A percentile compares a stretch with the other conserved stretches of the same genome.
phyloP scores from a whole-genome alignment of 345 rosid species.

The Cardiospermum halicacabum region DNA sequence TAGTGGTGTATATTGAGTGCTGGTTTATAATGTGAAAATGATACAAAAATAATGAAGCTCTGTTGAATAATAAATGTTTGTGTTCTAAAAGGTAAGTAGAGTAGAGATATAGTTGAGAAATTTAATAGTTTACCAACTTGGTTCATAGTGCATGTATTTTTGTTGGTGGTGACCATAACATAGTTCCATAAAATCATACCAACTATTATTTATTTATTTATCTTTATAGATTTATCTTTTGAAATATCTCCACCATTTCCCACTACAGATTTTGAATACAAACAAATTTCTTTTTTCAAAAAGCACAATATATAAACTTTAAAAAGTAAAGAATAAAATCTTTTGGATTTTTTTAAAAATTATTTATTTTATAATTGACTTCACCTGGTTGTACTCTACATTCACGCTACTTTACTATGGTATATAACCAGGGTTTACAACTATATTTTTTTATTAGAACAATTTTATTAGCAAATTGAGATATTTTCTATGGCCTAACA shows the following conservation, averaged over 20 bases:
- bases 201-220: constrained; percentile 2
- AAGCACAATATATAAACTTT: background rate
- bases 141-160: constrained; percentile 13
- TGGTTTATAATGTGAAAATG: background rate
- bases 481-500: too few relatives aligned
- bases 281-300: too few relatives aligned
- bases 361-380: too few relatives aligned
- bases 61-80: background rate
- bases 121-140: background rate
- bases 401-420: too few relatives aligned
- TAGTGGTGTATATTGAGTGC: background rate
- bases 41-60: background rate
- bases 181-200: constrained; percentile 16
- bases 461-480: too few relatives aligned
- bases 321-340: background rate
- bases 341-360: background rate
- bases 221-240: background rate
- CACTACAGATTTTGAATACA: too few relatives aligned
- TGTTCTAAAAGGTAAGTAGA: background rate
- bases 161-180: constrained; percentile 13
- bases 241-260: background rate
- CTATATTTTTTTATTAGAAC: too few relatives aligned
- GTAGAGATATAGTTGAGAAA: background rate
- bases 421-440: too few relatives aligned
- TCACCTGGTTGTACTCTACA: too few relatives aligned